A percentile compares a stretch with the other conserved stretches of the same genome.
These are phyloP conservation scores for Anthoceros angustus DNA, from an alignment of 225 moss, liverwort and hornwort genomes.

Conservation along the genomic window DNA sequence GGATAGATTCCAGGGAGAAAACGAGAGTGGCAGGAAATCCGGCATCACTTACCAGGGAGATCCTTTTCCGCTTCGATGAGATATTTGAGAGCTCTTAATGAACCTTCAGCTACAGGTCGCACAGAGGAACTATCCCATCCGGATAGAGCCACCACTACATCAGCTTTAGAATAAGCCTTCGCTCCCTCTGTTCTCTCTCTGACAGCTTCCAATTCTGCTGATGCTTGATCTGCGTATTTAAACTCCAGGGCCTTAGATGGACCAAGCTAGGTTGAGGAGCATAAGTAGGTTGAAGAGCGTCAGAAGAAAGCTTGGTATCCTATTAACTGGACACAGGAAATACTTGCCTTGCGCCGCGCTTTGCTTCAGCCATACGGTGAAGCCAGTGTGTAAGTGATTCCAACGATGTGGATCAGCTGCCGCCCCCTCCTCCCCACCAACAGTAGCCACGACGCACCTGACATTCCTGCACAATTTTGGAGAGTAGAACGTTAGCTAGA, in stretches of 20 bases:
- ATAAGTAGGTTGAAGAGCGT: not conserved
- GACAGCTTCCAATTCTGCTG: constrained; percentile 59
- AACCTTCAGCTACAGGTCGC: constrained; percentile 67
- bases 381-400: constrained; percentile 76
- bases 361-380: constrained; percentile 76
- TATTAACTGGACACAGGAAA: not conserved
- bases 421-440: constrained; percentile 51
- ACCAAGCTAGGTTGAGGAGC: not conserved
- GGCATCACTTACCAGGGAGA: constrained; percentile 39
- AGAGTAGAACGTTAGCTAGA: not conserved
- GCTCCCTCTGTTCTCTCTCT: constrained; percentile 37
- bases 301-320: not conserved
- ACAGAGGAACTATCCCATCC: constrained; percentile 67
- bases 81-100: constrained; percentile 68
- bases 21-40: not conserved
- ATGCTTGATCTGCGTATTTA: constrained; percentile 34
- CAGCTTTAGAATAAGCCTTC: constrained; percentile 62
- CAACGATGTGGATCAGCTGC: constrained; percentile 50
- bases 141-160: constrained; percentile 72
- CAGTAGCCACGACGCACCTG: constrained; percentile 68
- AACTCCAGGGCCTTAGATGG: no score
- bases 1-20: not conserved
- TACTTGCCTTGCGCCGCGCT: constrained; percentile 52
- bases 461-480: constrained; percentile 42
- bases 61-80: constrained; percentile 69